phyloP scores from a whole-genome alignment of 2,329 filamentous ascomycete genomes.

The Aschersonia sp. region DNA sequence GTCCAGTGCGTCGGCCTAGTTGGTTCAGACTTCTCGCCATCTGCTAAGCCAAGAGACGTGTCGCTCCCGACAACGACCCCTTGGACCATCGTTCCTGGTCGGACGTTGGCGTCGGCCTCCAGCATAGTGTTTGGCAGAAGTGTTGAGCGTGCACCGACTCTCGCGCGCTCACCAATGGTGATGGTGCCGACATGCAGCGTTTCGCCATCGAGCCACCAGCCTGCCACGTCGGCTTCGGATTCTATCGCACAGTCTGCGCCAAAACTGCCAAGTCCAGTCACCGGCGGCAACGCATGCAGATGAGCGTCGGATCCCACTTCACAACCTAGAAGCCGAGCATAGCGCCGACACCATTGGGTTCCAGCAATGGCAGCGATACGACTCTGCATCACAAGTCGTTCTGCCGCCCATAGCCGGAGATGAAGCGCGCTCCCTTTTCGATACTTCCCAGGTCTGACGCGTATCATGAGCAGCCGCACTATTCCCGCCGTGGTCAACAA shows the following conservation, averaged over 20 bases:
- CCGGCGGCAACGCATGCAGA: conserved; percentile 7
- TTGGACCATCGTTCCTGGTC: conserved; percentile 6
- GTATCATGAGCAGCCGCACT: conserved; percentile 4
- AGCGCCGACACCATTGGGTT: conserved; percentile 7
- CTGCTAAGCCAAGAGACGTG: not conserved
- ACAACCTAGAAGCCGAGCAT: conserved; percentile 8
- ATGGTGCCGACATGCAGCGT: conserved; percentile 7
- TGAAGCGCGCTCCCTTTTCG: conserved; percentile 6
- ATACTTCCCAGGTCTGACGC: conserved; percentile 8
- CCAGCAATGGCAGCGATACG: conserved; percentile 5
- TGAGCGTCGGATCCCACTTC: conserved; percentile 7
- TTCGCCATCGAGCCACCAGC: conserved; percentile 11
- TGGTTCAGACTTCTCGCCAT: not conserved
- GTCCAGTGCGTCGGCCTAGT: conserved; percentile 1
- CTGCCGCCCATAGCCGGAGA: conserved; percentile 8
- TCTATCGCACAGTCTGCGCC: conserved; percentile 8
- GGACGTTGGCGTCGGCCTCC: conserved; percentile 6
- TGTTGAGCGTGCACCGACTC: conserved; percentile 7
- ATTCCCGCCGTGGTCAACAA: conserved; percentile 5
- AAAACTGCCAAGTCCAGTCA: conserved; percentile 8
- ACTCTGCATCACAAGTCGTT: conserved; percentile 5
- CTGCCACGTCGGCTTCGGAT: conserved; percentile 8
- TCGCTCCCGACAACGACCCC: conserved; percentile 4
- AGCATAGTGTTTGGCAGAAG: conserved; percentile 7
- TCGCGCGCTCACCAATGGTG: conserved; percentile 7